These are phyloP conservation scores for Nemania abortiva DNA, from an alignment of 2,329 filamentous ascomycete genomes.

Conservation along the genomic window DNA sequence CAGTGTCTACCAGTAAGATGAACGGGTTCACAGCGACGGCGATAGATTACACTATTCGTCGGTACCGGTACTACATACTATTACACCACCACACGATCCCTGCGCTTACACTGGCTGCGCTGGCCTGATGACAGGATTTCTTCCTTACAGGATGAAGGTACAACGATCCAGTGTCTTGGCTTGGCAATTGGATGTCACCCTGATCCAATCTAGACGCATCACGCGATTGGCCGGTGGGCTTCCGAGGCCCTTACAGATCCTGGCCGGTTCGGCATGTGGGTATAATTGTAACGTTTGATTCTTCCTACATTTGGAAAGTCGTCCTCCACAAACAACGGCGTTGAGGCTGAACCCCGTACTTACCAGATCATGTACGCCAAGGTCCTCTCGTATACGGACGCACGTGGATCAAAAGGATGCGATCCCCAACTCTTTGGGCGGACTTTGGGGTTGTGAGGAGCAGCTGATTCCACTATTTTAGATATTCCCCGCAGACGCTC, in stretches of 20 bases:
- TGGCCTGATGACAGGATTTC: conserved; percentile 14
- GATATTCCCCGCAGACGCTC: not conserved
- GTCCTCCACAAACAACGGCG: not conserved
- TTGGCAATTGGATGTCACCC: conserved; percentile 22
- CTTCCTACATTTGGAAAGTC: conserved; percentile 28
- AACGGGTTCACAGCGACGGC: conserved; percentile 1
- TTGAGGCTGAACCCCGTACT: conserved; percentile 16
- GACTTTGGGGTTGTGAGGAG: not conserved
- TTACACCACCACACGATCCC: not conserved
- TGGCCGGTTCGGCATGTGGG: conserved; percentile 10
- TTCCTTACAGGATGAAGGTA: not conserved
- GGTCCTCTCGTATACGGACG: not conserved
- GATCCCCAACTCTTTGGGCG: not conserved
- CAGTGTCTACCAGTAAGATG: not conserved
- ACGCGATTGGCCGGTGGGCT: conserved; percentile 19
- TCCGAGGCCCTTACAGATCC: not conserved
- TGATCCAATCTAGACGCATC: conserved; percentile 1
- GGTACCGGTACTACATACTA: too few species aligned
- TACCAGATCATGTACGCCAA: not conserved
- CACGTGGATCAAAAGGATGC: not conserved
- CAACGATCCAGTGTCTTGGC: conserved; percentile 15
- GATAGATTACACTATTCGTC: not conserved
- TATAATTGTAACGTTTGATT: conserved; percentile 40
- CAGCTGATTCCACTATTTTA: not conserved
- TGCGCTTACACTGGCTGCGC: not conserved